Evolutionary conservation across 352 stramenopile species (phyloP).

Genomic region (Globisporangium cylindrosporum): DNA sequence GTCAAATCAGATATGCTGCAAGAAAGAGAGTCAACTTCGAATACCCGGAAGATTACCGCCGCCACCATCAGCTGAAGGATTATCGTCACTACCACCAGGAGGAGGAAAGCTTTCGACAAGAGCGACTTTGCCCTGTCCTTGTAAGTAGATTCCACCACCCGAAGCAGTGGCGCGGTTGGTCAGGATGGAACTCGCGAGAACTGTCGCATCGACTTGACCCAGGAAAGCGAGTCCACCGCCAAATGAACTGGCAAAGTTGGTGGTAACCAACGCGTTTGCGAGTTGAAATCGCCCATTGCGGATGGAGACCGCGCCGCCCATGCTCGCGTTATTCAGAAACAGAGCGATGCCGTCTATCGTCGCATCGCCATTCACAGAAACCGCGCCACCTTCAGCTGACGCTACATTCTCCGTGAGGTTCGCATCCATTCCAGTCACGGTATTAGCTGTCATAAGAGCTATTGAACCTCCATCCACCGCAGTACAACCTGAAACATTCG

Average conservation of each 20-base stretch:
- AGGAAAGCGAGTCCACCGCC: constrained; percentile 12
- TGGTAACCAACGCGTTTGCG: not conserved
- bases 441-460: not conserved
- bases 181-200: not conserved
- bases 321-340: constrained; percentile 3
- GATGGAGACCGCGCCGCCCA: constrained; percentile 1
- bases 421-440: constrained; percentile 10
- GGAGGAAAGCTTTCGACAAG: not conserved
- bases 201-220: not conserved
- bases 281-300: not conserved
- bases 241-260: constrained; percentile 2
- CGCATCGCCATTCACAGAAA: not conserved
- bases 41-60: not conserved
- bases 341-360: not conserved
- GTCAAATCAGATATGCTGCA: not conserved
- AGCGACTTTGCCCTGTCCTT: constrained; percentile 5
- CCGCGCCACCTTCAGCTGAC: constrained; percentile 7
- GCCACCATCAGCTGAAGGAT: not conserved
- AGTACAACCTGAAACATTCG: constrained; percentile 13
- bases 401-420: constrained; percentile 16
- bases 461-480: constrained; percentile 10
- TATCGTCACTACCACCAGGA: not conserved
- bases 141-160: constrained; percentile 9
- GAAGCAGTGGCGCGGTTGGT: not conserved
- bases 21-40: not conserved